Conservation (phyloP, 805 yeast species). For the Suhomyces canberraensis region DNA sequence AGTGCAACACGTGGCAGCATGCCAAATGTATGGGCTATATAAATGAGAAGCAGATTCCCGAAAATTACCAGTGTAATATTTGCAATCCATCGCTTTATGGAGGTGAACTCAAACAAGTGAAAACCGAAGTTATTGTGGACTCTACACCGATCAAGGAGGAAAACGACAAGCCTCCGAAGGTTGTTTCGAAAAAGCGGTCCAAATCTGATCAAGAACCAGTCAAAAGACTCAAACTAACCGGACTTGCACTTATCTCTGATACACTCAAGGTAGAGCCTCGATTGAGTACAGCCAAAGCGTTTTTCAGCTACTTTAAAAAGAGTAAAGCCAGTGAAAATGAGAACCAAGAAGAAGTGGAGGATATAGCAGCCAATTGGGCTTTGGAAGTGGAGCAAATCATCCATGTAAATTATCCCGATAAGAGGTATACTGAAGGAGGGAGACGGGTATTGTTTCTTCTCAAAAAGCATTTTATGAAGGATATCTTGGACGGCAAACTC, state of each 20-base stretch:
- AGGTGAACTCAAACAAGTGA: neutral
- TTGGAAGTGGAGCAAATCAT: conserved; percentile 50
- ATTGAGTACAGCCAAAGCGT: conserved; percentile 50
- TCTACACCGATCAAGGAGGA: no score
- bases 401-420: conserved; percentile 27
- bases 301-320: conserved; percentile 41
- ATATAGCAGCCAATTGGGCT: conserved; percentile 45
- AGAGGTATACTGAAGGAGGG: conserved; percentile 62
- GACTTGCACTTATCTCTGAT: conserved; percentile 8
- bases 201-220: neutral
- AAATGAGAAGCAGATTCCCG: conserved; percentile 40
- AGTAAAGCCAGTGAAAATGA: conserved; percentile 33
- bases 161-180: neutral
- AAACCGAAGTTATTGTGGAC: neutral
- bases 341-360: conserved; percentile 24
- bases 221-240: neutral
- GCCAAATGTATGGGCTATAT: conserved; percentile 55
- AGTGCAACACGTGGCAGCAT: conserved; percentile 73
- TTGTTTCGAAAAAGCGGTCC: conserved; percentile 1
- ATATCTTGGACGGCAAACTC: conserved; percentile 53
- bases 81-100: conserved; percentile 39
- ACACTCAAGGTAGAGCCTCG: conserved; percentile 36
- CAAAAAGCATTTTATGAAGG: conserved; percentile 57
- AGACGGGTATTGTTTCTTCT: conserved; percentile 63
- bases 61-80: conserved; percentile 50